Conservation (phyloP, 306 rosid genomes). For the Sicyos baderoa region DNA sequence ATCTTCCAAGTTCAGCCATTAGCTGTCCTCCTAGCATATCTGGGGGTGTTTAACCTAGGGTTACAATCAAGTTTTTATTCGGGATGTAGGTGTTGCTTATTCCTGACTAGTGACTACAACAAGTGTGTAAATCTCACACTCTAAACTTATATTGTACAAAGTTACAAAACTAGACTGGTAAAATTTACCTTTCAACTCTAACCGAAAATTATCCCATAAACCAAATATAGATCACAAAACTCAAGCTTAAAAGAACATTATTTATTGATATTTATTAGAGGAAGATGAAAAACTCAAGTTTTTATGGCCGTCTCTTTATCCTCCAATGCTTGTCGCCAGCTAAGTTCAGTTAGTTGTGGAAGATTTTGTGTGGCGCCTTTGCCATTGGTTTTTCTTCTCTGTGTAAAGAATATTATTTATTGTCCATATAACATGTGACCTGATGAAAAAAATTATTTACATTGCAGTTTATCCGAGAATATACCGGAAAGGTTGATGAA, state of each 20-base stretch:
- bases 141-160: background rate
- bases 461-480: conserved; percentile 84
- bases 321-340: background rate
- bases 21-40: background rate
- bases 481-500: conserved; percentile 93
- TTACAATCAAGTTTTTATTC: background rate
- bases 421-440: background rate
- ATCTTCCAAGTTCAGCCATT: background rate
- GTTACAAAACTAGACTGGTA: background rate
- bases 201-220: background rate
- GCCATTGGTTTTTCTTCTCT: background rate
- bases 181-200: background rate
- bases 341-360: background rate
- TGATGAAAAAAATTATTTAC: conserved; percentile 7
- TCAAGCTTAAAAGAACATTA: no score
- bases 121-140: background rate
- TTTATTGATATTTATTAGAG: no score
- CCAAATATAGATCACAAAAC: background rate
- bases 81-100: background rate
- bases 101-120: background rate
- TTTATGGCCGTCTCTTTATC: no score
- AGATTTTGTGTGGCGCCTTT: background rate
- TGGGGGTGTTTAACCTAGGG: background rate
- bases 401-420: background rate
- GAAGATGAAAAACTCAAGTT: no score